phyloP scores from a whole-genome alignment of 179 eudicot genomes.

The Beta macrorhiza region DNA sequence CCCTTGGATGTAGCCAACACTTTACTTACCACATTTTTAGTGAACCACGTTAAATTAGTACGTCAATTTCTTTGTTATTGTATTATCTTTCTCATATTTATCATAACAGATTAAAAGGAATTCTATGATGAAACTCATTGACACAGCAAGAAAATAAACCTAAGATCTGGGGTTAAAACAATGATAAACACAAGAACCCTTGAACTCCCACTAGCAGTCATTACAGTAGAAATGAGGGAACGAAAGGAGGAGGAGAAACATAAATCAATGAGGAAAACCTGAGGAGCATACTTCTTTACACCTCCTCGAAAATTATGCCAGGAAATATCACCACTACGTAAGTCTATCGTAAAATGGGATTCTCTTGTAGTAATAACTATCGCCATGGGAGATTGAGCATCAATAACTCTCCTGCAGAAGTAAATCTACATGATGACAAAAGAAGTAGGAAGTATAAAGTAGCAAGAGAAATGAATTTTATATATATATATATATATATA shows the following conservation, averaged over 20 bases:
- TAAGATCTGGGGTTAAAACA: not conserved
- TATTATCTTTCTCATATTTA: not conserved
- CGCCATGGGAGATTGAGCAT: slow-evolving; percentile 82
- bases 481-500: not conserved
- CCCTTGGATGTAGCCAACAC: not conserved
- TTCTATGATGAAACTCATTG: not conserved
- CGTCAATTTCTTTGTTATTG: not conserved
- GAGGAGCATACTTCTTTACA: slow-evolving; percentile 46
- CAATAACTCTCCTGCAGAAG: slow-evolving; percentile 74
- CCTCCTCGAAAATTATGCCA: slow-evolving; percentile 70
- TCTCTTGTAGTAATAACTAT: slow-evolving; percentile 70
- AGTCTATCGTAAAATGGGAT: slow-evolving; percentile 42
- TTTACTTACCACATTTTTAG: not conserved
- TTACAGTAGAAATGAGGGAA: slow-evolving; percentile 10
- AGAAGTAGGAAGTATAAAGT: not conserved
- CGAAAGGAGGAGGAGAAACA: slow-evolving; percentile 3
- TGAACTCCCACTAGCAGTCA: not conserved
- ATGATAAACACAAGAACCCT: not conserved
- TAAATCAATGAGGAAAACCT: slow-evolving; percentile 4
- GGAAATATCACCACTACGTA: slow-evolving; percentile 75
- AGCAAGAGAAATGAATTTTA: not conserved
- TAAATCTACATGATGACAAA: slow-evolving; percentile 2
- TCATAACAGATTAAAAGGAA: not conserved
- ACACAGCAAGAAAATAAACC: not conserved
- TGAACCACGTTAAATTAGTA: not conserved